Conservation (phyloP, 352 stramenopile genomes). For the Thraustochytrium striatum region DNA sequence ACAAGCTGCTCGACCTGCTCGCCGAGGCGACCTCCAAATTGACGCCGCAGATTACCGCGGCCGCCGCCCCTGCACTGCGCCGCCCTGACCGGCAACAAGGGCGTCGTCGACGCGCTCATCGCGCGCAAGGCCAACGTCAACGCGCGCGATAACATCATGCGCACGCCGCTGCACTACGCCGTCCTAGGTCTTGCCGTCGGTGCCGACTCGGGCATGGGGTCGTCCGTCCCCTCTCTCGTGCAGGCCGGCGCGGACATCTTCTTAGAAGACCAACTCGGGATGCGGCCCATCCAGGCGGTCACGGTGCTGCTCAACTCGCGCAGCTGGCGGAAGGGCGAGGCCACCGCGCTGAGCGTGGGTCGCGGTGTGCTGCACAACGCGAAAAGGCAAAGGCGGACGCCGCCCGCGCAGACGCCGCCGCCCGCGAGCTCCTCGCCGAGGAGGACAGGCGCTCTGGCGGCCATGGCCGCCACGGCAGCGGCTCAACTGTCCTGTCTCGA, state of each 20-base stretch:
- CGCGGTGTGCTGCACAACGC: too few relatives aligned
- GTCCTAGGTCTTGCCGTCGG: not conserved
- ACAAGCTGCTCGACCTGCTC: not conserved
- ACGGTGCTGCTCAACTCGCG: not conserved
- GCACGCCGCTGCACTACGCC: not conserved
- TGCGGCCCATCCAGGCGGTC: not conserved
- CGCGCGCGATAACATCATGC: not conserved
- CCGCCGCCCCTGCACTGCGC: not conserved
- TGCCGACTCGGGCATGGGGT: not conserved
- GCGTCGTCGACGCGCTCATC: not conserved
- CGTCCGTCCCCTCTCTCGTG: not conserved
- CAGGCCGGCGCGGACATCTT: not conserved
- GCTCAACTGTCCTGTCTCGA: too few relatives aligned
- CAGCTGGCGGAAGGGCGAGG: not conserved
- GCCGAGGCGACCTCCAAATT: not conserved
- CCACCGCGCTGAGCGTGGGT: not conserved
- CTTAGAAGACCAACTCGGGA: not conserved
- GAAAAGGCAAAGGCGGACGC: too few relatives aligned
- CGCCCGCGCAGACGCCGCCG: too few relatives aligned
- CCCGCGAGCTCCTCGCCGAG: too few relatives aligned
- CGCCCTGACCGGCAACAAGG: not conserved
- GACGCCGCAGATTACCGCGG: not conserved
- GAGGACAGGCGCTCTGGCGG: too few relatives aligned
- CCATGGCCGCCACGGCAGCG: too few relatives aligned
- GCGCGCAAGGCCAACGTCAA: not conserved